Evolutionary conservation across 352 stramenopile species (phyloP), one percentile per base, ranked within the genome.

Genomic region (Sclerospora graminicola): DNA sequence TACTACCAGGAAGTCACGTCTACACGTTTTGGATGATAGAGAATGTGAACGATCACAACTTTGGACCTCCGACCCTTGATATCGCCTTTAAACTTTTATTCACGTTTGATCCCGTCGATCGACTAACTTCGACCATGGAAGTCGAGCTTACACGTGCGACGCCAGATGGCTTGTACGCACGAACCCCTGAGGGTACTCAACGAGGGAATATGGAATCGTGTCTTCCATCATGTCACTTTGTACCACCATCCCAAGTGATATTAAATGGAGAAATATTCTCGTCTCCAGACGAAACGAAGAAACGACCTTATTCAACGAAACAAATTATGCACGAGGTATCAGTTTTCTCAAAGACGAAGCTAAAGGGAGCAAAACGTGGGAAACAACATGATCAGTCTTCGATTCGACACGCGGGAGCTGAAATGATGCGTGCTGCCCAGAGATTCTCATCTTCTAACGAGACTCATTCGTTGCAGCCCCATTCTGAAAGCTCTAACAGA

Each of bases 11-110:
- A 31, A 50, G 67, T 33, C 61, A 81, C 38, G 54, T 79, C 8
- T 89, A 89, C 45, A 77, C 73, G 5, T 84, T 89, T 38, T 89
- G 77, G 77, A 62, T 80, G 21, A 60, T 82, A 40, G 44, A 63
- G 18, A 37, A 59, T 29, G 1, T 14, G 1, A 47, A 27, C 24
- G 38, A 33, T 13, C 11, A 29, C 9, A 49, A 48, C 13, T 45
- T 45, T n/a, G 9, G 42, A 1, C 24, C 54, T 2, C 23, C 41
- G 19, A 19, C 30, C 8, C 46, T 81, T 26, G 58, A 74, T 13
- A 51, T 79, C 14, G 57, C 60, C 16, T 69, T 79, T 44, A 55
- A 74, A 23, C 27, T 83, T 2, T 19, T 76, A 8, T 78, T 57
- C 19, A 60, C 37, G 0, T 77, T 78, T 23, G 50, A 65, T 3